Conservation (phyloP, 2,329 filamentous ascomycete genomes). For the Trichothecium roseum region DNA sequence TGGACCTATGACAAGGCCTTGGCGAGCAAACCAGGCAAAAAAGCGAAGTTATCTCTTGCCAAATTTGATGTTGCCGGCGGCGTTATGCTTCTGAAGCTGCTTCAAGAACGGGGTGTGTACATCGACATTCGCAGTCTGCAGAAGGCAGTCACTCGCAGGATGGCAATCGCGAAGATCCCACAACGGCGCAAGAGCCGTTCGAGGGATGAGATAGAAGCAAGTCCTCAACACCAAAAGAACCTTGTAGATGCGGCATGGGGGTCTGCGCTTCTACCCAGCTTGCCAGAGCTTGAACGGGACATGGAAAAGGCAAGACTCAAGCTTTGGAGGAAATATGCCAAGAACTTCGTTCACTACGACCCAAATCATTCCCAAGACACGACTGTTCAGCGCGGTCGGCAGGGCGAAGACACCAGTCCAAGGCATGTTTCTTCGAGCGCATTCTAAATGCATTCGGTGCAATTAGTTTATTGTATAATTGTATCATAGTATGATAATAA, state of each 20-base stretch:
- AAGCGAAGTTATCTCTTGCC: constrained; percentile 3
- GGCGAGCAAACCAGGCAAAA: constrained; percentile 6
- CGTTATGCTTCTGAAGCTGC: constrained; percentile 21
- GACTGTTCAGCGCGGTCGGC: no score
- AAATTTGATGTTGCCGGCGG: constrained; percentile 24
- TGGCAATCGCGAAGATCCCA: constrained; percentile 17
- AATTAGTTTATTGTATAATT: constrained; percentile 1
- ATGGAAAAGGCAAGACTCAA: constrained; percentile 17
- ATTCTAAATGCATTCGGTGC: no score
- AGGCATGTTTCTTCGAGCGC: no score
- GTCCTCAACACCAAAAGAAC: constrained; percentile 16
- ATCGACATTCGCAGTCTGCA: constrained; percentile 13
- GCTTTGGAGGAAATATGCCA: constrained; percentile 18
- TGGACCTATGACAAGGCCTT: constrained; percentile 33
- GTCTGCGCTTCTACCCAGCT: constrained; percentile 15
- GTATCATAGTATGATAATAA: background rate
- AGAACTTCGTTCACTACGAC: constrained; percentile 17
- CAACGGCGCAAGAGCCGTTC: constrained; percentile 13
- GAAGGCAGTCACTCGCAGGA: constrained; percentile 15
- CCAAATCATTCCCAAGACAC: constrained; percentile 1
- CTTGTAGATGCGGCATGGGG: constrained; percentile 25
- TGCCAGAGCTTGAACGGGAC: constrained; percentile 12
- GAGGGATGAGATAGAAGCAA: constrained; percentile 20
- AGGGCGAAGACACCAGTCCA: background rate
- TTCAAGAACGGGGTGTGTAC: constrained; percentile 23